Evolutionary conservation across 1,284 basidiomycete species (phyloP).

Genomic region (Phellinidium pouzarii): DNA sequence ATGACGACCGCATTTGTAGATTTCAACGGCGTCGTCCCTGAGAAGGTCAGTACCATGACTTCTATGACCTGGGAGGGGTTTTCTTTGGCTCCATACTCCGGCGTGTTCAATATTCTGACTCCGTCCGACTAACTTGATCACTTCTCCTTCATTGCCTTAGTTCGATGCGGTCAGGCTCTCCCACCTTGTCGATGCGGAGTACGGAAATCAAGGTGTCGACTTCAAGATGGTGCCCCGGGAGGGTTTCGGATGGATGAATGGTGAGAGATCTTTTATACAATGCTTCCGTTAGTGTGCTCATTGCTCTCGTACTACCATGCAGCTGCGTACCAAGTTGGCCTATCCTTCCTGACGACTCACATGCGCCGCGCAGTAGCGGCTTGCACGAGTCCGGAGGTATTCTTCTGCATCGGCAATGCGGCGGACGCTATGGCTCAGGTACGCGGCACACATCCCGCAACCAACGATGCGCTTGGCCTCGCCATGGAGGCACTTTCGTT

Average conservation of each 20-base stretch:
- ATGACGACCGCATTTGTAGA: constrained; percentile 91
- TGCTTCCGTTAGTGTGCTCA: background rate
- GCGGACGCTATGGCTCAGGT: constrained; percentile 33
- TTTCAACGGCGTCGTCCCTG: constrained; percentile 95
- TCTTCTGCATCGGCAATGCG: constrained; percentile 56
- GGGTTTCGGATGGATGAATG: constrained; percentile 97
- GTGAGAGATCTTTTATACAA: constrained; percentile 33
- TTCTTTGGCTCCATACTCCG: background rate
- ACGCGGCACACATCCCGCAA: constrained; percentile 27
- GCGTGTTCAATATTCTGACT: background rate
- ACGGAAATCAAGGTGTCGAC: constrained; percentile 96
- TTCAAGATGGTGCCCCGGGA: constrained; percentile 95
- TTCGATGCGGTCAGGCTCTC: constrained; percentile 95
- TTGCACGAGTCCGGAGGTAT: constrained; percentile 86
- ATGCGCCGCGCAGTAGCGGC: constrained; percentile 93
- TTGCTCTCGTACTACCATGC: constrained; percentile 4
- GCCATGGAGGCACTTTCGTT: constrained; percentile 57
- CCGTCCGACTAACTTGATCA: background rate
- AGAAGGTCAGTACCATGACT: constrained; percentile 57
- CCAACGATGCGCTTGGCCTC: constrained; percentile 58
- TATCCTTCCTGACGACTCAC: constrained; percentile 89
- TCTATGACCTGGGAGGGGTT: background rate
- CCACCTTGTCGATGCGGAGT: constrained; percentile 95
- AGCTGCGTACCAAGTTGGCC: constrained; percentile 92
- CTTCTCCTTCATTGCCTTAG: constrained; percentile 31